Evolutionary conservation across 2,329 filamentous ascomycete genomes (phyloP).

Genomic region (Diaporthe citrichinensis): DNA sequence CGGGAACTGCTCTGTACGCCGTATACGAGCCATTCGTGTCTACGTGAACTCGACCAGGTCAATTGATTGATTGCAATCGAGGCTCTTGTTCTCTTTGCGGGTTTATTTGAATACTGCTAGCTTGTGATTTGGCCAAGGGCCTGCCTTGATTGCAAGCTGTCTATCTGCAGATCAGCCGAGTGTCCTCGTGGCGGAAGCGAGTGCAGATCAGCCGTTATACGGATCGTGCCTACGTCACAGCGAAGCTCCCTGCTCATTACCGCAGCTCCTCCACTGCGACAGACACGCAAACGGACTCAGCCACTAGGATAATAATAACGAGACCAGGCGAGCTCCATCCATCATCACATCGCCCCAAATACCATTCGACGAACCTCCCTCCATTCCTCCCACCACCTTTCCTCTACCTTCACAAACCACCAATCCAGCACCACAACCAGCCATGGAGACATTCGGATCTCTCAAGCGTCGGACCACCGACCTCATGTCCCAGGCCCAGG

Average conservation of each 20-base stretch:
- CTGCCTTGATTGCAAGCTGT: constrained; percentile 10
- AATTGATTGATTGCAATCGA: not conserved
- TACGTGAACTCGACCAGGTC: not conserved
- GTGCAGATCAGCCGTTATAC: constrained; percentile 31
- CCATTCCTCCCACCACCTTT: not conserved
- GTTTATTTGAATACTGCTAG: not conserved
- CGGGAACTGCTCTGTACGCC: not conserved
- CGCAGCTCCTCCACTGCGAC: constrained; percentile 30
- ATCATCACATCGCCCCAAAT: constrained; percentile 2
- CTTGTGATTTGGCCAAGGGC: not conserved
- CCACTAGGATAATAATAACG: constrained; percentile 30
- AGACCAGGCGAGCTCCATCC: constrained; percentile 21
- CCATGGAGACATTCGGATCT: constrained; percentile 37
- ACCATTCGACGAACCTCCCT: not conserved
- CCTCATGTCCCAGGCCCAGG: constrained; percentile 33
- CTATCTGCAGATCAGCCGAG: constrained; percentile 28
- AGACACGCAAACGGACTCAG: constrained; percentile 33
- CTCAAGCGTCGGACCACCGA: constrained; percentile 40
- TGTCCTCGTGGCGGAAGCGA: constrained; percentile 22
- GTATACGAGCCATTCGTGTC: not conserved
- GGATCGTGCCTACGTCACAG: constrained; percentile 34
- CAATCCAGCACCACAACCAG: constrained; percentile 3
- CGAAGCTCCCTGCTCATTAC: constrained; percentile 35
- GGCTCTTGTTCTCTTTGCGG: not conserved
- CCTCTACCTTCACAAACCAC: not conserved